phyloP scores from a whole-genome alignment of 83 land plant genomes.

The Picea abies region DNA sequence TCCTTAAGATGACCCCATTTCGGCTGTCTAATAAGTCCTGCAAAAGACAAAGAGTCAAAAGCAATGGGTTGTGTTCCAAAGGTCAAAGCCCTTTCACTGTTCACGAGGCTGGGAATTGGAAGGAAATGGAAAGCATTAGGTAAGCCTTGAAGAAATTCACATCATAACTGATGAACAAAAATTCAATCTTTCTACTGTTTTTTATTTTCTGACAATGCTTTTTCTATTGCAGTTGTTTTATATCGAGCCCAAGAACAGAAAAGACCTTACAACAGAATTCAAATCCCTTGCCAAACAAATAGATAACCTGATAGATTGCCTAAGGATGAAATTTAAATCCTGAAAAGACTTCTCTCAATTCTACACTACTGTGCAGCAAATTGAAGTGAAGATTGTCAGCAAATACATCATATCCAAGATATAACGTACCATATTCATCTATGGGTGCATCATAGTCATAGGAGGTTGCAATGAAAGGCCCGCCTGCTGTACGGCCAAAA shows the following conservation, averaged over 20 bases:
- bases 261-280: background rate
- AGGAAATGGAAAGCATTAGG: too few species aligned
- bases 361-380: background rate
- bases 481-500: slow-evolving; percentile 89
- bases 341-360: background rate
- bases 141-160: background rate
- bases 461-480: slow-evolving; percentile 83
- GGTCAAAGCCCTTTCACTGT: background rate
- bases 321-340: background rate
- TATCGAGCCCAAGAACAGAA: background rate
- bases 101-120: background rate
- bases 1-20: slow-evolving; percentile 89
- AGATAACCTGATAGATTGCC: background rate
- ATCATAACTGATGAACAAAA: background rate
- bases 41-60: background rate
- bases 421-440: slow-evolving; percentile 82
- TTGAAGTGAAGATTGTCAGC: background rate
- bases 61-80: background rate
- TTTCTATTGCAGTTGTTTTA: background rate
- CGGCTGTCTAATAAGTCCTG: slow-evolving; percentile 86
- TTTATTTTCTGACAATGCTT: background rate
- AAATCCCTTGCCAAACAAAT: background rate
- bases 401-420: slow-evolving; percentile 8
- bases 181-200: background rate
- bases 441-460: slow-evolving; percentile 95